Conservation (phyloP, 805 yeast genomes). For the Schizosaccharomyces lindneri region DNA sequence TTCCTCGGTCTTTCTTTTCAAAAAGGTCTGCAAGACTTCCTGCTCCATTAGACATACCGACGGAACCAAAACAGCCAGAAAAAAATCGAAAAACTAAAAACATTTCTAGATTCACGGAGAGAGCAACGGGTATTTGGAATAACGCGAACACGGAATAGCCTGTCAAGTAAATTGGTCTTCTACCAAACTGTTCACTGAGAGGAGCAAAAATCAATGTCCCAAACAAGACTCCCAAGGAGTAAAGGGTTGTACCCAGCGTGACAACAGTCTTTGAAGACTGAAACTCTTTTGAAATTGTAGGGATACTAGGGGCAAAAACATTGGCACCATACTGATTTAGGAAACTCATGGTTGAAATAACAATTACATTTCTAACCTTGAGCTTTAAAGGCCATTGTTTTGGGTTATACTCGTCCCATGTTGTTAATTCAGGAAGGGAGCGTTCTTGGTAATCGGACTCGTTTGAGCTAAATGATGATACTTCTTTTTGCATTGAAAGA, state of each 20-base stretch:
- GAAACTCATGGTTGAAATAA: not conserved
- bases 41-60: slow-evolving; percentile 63
- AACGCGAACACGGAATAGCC: slow-evolving; percentile 22
- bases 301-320: not conserved
- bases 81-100: slow-evolving; percentile 48
- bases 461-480: too few species aligned
- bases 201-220: slow-evolving; percentile 47
- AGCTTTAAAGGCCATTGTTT: not conserved
- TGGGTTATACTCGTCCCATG: not conserved
- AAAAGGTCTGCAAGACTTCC: slow-evolving; percentile 66
- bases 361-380: not conserved
- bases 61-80: slow-evolving; percentile 53
- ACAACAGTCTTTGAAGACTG: slow-evolving; percentile 33
- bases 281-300: not conserved
- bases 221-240: slow-evolving; percentile 35
- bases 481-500: too few species aligned
- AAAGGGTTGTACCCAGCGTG: slow-evolving; percentile 11
- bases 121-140: slow-evolving; percentile 29
- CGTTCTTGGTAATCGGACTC: too few species aligned
- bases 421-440: too few species aligned
- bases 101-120: slow-evolving; percentile 11
- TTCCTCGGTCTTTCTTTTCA: slow-evolving; percentile 21
- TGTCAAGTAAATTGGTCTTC: slow-evolving; percentile 35
- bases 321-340: not conserved
- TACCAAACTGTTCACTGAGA: slow-evolving; percentile 42